A percentile compares a stretch with the other conserved stretches of the same genome.
Conservation (phyloP, 2,329 filamentous ascomycete species). For the Macrophomina tecta region DNA sequence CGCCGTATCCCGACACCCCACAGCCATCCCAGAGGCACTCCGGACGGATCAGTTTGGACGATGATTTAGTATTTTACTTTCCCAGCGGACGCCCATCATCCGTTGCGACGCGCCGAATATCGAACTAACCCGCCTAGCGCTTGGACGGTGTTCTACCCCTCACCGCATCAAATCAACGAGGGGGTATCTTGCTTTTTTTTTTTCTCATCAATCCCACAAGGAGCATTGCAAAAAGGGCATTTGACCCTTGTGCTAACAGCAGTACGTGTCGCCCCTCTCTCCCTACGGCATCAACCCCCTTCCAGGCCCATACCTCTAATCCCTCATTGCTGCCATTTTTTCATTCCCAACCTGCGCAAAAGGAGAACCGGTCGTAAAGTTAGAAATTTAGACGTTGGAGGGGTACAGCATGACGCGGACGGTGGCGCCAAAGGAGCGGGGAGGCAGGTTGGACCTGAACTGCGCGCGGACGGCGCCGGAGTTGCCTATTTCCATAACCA, state of each 20-base stretch:
- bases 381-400: conserved; percentile 83
- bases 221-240: conserved; percentile 9
- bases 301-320: not conserved
- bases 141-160: conserved; percentile 15
- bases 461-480: conserved; percentile 97
- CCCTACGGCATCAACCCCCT: not conserved
- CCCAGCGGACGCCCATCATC: conserved; percentile 2
- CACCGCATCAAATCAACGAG: not conserved
- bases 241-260: conserved; percentile 12
- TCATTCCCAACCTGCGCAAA: not conserved
- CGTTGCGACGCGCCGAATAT: not conserved
- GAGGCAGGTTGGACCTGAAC: conserved; percentile 94
- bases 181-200: conserved; percentile 19
- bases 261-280: conserved; percentile 1
- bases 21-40: too few species aligned
- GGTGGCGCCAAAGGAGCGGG: conserved; percentile 76
- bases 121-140: conserved; percentile 11
- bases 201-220: conserved; percentile 8
- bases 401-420: conserved; percentile 98
- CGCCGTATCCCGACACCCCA: not conserved
- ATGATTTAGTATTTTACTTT: conserved; percentile 11
- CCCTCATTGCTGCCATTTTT: not conserved
- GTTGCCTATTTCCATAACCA: conserved; percentile 70
- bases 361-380: not conserved
- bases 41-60: not conserved